Evolutionary conservation across 768 basidiomycete genomes (phyloP), one percentile per base, ranked within the genome.

Genomic region (Lactarius akahatsu): DNA sequence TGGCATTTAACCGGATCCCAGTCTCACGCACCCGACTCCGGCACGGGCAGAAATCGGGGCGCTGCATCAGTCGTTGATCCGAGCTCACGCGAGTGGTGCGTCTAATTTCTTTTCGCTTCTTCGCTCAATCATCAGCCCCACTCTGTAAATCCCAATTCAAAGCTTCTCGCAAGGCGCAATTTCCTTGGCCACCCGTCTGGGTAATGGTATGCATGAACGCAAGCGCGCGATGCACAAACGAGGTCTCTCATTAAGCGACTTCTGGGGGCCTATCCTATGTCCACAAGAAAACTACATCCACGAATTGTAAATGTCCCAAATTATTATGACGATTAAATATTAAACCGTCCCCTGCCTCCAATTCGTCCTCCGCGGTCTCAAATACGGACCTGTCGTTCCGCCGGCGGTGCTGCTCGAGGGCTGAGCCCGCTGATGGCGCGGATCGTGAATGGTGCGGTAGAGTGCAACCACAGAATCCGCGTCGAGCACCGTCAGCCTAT

Each of bases 121-220:
- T 36, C 36, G 11, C 11, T n/a, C 45, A 45, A 23, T 18, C 41
- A 18, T 36, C 4, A 15, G 41, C 50, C 6, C 50, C 50, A 52
- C 40, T 41, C 10, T 59, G 45, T 62, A 50, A 61, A 40, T n/a
- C 40, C 57, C 30, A 56, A 62, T 13, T 11, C 50, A 13, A 54
- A 63, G 11, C 23, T 43, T 15, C 57, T 59, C 10, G 50, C 43
- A 23, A 52, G 15, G 13, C 43, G 28, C 10, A 36, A 56, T 8
- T 52, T 52, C 57, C 45, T 28, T 67, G 13, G 18, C 40, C 8
- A n/a, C 28, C n/a, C 45, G 50, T 13, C 30, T 59, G 11, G 45
- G 62, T 18, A 55, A 56, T 50, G 62, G 62, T 15, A 64, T 52
- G 57, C 43, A 63, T 63, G 66, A 62, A 20, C 61, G 57, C 38